Evolutionary conservation across 2,329 filamentous ascomycete genomes (phyloP).

Genomic region (Fusarium tanahbumbuense): DNA sequence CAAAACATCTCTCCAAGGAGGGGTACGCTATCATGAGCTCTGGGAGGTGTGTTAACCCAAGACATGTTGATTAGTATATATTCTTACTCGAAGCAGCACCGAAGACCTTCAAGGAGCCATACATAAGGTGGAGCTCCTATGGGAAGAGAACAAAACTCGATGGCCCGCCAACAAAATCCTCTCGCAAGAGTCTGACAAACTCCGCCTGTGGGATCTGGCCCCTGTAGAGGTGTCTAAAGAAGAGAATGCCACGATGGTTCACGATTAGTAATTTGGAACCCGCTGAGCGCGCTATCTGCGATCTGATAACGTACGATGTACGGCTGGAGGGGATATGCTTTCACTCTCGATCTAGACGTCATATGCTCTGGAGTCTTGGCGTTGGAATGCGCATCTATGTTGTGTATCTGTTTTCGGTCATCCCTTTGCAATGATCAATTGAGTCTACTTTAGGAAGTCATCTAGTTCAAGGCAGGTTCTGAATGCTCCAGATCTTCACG

Average conservation of each 20-base stretch:
- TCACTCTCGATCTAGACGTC: constrained; percentile 1
- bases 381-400: constrained; percentile 26
- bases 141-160: constrained; percentile 51
- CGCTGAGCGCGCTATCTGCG: constrained; percentile 3
- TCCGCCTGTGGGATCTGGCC: constrained; percentile 53
- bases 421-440: constrained; percentile 8
- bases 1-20: constrained; percentile 76
- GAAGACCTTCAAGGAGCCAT: constrained; percentile 52
- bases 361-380: constrained; percentile 30
- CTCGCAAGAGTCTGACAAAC: constrained; percentile 22
- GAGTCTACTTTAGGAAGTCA: constrained; percentile 17
- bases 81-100: constrained; percentile 35
- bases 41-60: constrained; percentile 65
- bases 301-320: background rate
- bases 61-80: background rate
- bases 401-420: constrained; percentile 12
- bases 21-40: constrained; percentile 81
- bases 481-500: constrained; percentile 82
- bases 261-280: constrained; percentile 51
- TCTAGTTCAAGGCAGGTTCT: constrained; percentile 49
- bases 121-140: constrained; percentile 52
- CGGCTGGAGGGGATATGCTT: background rate
- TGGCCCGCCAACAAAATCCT: constrained; percentile 50
- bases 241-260: constrained; percentile 53
- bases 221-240: constrained; percentile 51